Evolutionary conservation across 257 asterid genomes (phyloP), one percentile per base, ranked within the genome.

Genomic region (Handroanthus guayacan): DNA sequence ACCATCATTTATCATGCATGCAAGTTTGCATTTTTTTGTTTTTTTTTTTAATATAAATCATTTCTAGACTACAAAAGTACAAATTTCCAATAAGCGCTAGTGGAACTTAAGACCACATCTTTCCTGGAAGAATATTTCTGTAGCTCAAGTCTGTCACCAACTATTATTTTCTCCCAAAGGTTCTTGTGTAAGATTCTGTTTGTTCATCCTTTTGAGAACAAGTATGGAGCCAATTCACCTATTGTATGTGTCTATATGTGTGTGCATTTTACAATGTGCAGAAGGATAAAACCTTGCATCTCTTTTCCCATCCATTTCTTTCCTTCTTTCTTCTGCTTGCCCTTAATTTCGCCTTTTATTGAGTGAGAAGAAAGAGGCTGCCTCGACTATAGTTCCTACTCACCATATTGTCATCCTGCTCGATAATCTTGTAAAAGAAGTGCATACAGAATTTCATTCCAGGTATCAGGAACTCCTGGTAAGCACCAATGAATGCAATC

Each of bases 401-500:
- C 9, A 13, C 60, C 12, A 9, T 55, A 41, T 50, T 43, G 37
- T 61, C 8, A 68, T 64, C n/a, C 66, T 16, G 48, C 41, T n/a
- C 84, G 87, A 75, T 91, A 90, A 81, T 91, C 98, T 83, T 91
- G 97, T 72, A 90, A 62, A 2, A 92, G 92, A 74, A 86, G 63
- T 5, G 94, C 89, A 70, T 91, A 95, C 66, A 92, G 44, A 48
- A 92, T 88, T 79, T 92, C 90, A 56, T 95, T 92, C 98, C 99
- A 95, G 5, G 87, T 76, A 74, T 92, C 98, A 52, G 98, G 96
- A 6, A 95, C 92, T 75, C 98, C 98, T 0, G 99, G 98, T 77
- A 91, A 85, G 90, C 99, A 95, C 99, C 99, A 95, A 79, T 95
- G 98, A n/a, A 95, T 92, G 85, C 99, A 95, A 70, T 92, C 99